Evolutionary conservation across 495 filamentous ascomycete species (phyloP).

Genomic region (Elaphomyces granulatus): DNA sequence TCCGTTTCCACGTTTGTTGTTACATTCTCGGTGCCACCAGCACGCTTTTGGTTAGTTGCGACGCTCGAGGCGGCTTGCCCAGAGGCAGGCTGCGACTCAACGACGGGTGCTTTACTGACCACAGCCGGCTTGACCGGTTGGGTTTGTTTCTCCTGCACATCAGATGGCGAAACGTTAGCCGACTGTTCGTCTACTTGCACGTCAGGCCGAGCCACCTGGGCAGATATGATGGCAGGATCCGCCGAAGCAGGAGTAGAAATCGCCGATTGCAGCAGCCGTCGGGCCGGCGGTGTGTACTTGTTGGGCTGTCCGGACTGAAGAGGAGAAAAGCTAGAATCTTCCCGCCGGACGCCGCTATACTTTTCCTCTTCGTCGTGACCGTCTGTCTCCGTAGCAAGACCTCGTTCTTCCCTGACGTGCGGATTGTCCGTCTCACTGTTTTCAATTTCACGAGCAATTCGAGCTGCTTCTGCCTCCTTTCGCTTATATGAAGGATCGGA

Average conservation of each 20-base stretch:
- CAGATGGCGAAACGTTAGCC: too few species aligned
- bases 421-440: slow-evolving; percentile 48
- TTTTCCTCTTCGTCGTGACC: slow-evolving; percentile 87
- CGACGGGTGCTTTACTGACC: slow-evolving; percentile 18
- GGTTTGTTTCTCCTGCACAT: slow-evolving; percentile 20
- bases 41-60: slow-evolving; percentile 15
- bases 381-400: slow-evolving; percentile 48
- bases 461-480: slow-evolving; percentile 60
- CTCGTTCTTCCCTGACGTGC: slow-evolving; percentile 80
- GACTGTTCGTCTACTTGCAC: too few species aligned
- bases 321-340: slow-evolving; percentile 51
- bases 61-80: too few species aligned
- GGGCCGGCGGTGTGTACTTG: slow-evolving; percentile 81
- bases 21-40: slow-evolving; percentile 38
- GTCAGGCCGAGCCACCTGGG: slow-evolving; percentile 46
- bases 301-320: slow-evolving; percentile 47
- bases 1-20: slow-evolving; percentile 66
- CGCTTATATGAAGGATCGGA: slow-evolving; percentile 66
- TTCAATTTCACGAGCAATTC: slow-evolving; percentile 84
- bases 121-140: slow-evolving; percentile 7
- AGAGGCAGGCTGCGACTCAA: slow-evolving; percentile 24
- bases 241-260: slow-evolving; percentile 40
- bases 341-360: slow-evolving; percentile 82
- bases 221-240: slow-evolving; percentile 71
- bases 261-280: slow-evolving; percentile 52